Conservation (phyloP, 768 basidiomycete species). For the Boletellus ananiceps region DNA sequence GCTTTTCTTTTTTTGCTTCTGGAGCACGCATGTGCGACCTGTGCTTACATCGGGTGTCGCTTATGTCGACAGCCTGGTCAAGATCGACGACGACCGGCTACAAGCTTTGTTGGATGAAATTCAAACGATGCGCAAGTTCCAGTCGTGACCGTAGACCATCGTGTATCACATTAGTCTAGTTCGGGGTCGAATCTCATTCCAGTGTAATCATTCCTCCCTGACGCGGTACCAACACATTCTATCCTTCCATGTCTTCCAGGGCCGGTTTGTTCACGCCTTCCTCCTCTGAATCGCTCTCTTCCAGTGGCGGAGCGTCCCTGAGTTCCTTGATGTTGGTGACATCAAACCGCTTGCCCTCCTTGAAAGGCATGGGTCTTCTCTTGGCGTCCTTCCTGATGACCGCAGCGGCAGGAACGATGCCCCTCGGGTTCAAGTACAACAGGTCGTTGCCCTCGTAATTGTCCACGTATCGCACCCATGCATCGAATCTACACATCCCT, state of each 20-base stretch:
- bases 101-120: slow-evolving; percentile 83
- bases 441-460: slow-evolving; percentile 74
- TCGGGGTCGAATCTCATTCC: not conserved
- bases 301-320: slow-evolving; percentile 25
- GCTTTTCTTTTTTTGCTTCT: too few species aligned
- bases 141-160: slow-evolving; percentile 44
- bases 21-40: not conserved
- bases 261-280: slow-evolving; percentile 38
- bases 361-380: slow-evolving; percentile 57
- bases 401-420: slow-evolving; percentile 67
- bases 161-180: slow-evolving; percentile 9
- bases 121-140: slow-evolving; percentile 87
- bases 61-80: slow-evolving; percentile 50
- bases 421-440: slow-evolving; percentile 71
- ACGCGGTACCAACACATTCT: not conserved
- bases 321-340: slow-evolving; percentile 40
- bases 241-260: slow-evolving; percentile 52
- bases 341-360: slow-evolving; percentile 65
- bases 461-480: slow-evolving; percentile 78
- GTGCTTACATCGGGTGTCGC: too few species aligned
- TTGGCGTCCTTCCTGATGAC: slow-evolving; percentile 55
- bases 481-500: slow-evolving; percentile 57
- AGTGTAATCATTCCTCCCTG: not conserved
- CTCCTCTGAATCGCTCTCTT: slow-evolving; percentile 42
- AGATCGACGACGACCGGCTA: slow-evolving; percentile 82